Evolutionary conservation across 257 asterid species (phyloP), one percentile per base, ranked within the genome.

Genomic region (Orobanche coerulescens): DNA sequence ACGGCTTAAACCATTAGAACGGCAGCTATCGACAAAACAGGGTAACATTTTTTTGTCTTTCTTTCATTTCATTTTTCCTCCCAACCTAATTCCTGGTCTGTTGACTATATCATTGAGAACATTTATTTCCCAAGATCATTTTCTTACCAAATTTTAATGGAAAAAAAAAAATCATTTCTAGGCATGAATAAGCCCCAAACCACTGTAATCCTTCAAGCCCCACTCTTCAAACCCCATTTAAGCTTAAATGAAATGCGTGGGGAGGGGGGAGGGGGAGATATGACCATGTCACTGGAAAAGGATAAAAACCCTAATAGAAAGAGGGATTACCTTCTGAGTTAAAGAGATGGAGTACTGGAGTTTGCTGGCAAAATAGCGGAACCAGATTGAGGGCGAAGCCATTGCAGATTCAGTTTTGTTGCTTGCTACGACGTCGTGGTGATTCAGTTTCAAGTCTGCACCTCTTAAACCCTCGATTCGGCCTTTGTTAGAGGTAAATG

Each of bases 291-390:
- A 61, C 28, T 13, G 58, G 34, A 3, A 63, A 43, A 3, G 19
- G 9, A 42, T 3, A 58, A 5, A 52, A 5, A 52, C 25, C 24
- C 28, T 1, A 62, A 39, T 22, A 26, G 22, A 56, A 44, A 9
- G 6, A 13, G 33, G 9, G 2, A n/a, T 61, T 59, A 86, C 97
- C 95, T 82, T 84, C 58, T 71, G 61, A 64, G 76, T 74, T 65
- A 82, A 73, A 60, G 77, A 63, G 53, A 77, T 52, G 43, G 94
- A 79, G 66, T 90, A 90, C 23, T 79, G 82, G 62, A 81, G 33
- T 72, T 86, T 86, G 76, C 68, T 76, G 53, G 67, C 70, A 25
- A 78, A 18, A 71, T 90, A 90, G 33, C 97, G 95, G 61, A 77
- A 13, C 86, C 84, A 70, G 25, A 75, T 84, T 7, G 83, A 49